phyloP scores from a whole-genome alignment of 108 stramenopile species.

The Phaeodactylum tricornutum region DNA sequence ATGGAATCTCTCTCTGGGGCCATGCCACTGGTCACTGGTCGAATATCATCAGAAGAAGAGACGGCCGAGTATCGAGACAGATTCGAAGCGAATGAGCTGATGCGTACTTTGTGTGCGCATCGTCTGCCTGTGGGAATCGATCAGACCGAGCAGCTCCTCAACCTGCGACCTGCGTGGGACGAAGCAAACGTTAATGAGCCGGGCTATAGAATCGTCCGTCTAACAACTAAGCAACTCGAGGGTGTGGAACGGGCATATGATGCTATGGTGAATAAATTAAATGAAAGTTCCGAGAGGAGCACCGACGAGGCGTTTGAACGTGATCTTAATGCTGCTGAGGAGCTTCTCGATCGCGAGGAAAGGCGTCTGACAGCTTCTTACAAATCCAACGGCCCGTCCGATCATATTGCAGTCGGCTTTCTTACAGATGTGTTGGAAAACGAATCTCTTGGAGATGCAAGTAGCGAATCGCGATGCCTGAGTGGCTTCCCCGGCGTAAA shows the following conservation, averaged over 20 bases:
- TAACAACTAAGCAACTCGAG: slow-evolving; percentile 44
- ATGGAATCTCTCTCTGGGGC: not conserved
- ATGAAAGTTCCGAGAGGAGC: not conserved
- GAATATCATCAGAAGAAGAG: not conserved
- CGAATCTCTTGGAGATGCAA: too few species aligned
- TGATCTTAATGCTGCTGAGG: slow-evolving; percentile 36
- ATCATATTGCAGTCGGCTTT: not conserved
- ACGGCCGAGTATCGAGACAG: slow-evolving; percentile 2
- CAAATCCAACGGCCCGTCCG: not conserved
- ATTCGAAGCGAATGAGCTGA: slow-evolving; percentile 37
- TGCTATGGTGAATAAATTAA: slow-evolving; percentile 35
- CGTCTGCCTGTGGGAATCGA: slow-evolving; percentile 45
- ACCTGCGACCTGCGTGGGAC: slow-evolving; percentile 49
- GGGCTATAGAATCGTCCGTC: slow-evolving; percentile 61
- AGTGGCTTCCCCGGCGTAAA: slow-evolving; percentile 67
- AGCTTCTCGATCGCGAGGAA: slow-evolving; percentile 13
- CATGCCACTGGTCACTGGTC: not conserved
- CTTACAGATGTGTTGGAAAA: slow-evolving; percentile 13
- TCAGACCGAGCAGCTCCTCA: slow-evolving; percentile 11
- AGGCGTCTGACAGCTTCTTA: slow-evolving; percentile 2
- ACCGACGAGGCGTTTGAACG: slow-evolving; percentile 36
- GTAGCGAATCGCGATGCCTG: slow-evolving; percentile 5
- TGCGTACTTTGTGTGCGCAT: slow-evolving; percentile 70
- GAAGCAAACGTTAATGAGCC: slow-evolving; percentile 68
- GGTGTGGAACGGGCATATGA: slow-evolving; percentile 64